Conservation (phyloP, 2,329 filamentous ascomycete species). For the Verticillium zaregamsianum region DNA sequence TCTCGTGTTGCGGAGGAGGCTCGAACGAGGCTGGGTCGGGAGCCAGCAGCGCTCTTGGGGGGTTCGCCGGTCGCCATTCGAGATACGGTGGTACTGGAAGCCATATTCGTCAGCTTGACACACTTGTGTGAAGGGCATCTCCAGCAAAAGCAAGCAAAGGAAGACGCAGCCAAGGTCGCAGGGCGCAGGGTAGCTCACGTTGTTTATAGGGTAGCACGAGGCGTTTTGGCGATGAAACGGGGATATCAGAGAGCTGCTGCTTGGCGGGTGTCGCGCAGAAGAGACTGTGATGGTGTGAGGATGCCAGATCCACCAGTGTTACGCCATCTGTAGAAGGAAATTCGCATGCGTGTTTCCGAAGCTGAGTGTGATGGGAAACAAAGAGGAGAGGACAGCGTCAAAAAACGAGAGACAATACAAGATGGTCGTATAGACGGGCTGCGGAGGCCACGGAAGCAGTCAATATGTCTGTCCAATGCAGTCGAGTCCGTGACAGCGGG, state of each 20-base stretch:
- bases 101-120: not conserved
- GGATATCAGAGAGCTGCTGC: not conserved
- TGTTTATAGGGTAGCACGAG: not conserved
- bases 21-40: constrained; percentile 25
- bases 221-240: not conserved
- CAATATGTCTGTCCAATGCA: not conserved
- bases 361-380: not conserved
- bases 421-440: not conserved
- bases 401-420: not conserved
- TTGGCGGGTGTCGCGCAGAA: not conserved
- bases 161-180: not conserved
- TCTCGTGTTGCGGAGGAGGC: constrained; percentile 23
- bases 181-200: not conserved
- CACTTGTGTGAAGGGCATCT: not conserved
- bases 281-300: not conserved
- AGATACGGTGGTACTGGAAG: constrained; percentile 9
- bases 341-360: not conserved
- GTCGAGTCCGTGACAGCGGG: not conserved
- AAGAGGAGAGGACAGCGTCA: not conserved
- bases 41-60: constrained; percentile 18
- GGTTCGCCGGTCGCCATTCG: constrained; percentile 29
- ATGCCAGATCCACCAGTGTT: constrained; percentile 2
- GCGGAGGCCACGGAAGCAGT: not conserved
- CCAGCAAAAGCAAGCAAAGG: not conserved
- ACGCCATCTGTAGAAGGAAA: not conserved